A percentile compares a stretch with the other conserved stretches of the same genome.
Conservation (phyloP, 2,329 filamentous ascomycete genomes). For the Thermomyces lanuginosus region DNA sequence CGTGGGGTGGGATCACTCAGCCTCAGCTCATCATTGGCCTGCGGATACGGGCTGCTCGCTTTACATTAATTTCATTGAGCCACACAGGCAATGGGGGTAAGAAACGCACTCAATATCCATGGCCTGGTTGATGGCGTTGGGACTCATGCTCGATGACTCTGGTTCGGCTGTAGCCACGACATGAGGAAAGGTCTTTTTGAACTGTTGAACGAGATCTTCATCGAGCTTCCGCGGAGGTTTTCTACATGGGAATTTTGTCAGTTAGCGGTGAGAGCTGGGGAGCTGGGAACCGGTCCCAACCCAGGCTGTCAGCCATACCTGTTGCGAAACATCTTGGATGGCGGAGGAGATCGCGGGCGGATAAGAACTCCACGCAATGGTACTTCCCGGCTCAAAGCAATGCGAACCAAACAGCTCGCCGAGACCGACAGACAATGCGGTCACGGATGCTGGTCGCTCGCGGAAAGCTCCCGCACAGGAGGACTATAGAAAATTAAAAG, state of each 20-base stretch:
- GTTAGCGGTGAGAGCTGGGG: not conserved
- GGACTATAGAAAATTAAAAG: too few relatives aligned
- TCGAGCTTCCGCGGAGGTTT: constrained; percentile 71
- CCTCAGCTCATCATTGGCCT: constrained; percentile 40
- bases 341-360: constrained; percentile 5
- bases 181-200: constrained; percentile 69
- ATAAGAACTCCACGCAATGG: constrained; percentile 3
- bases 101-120: constrained; percentile 9
- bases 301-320: constrained; percentile 21
- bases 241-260: constrained; percentile 25
- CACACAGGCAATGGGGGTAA: not conserved
- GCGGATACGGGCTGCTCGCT: constrained; percentile 16
- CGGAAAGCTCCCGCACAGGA: too few relatives aligned
- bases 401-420: too few relatives aligned
- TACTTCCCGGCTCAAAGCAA: too few relatives aligned
- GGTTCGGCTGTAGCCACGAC: constrained; percentile 42
- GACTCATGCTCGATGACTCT: too few relatives aligned
- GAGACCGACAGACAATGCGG: too few relatives aligned
- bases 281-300: not conserved
- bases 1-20: constrained; percentile 73
- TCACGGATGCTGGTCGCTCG: too few relatives aligned
- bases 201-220: constrained; percentile 68
- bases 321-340: constrained; percentile 30
- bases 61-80: not conserved
- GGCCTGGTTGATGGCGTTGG: constrained; percentile 19